phyloP scores from a whole-genome alignment of 345 rosid genomes.

The Gossypium arboreum region DNA sequence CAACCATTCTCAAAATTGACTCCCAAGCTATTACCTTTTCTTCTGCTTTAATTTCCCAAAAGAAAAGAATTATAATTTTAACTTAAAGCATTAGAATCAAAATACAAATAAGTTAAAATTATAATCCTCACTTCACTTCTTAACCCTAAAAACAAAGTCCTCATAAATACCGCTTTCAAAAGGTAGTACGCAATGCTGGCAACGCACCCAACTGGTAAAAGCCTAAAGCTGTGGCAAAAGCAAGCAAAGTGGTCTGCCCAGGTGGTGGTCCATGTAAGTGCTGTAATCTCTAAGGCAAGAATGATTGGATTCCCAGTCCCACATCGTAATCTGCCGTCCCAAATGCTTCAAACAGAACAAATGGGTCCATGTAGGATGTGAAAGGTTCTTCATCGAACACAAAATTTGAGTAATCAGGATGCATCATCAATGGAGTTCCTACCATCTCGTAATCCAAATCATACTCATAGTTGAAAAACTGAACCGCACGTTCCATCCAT shows the following conservation, averaged over 20 bases:
- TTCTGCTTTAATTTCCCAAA: neutral
- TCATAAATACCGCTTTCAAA: neutral
- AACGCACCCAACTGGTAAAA: neutral
- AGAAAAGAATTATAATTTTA: conserved; percentile 13
- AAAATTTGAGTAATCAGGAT: conserved; percentile 14
- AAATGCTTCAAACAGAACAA: conserved; percentile 37
- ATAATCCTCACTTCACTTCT: conserved; percentile 12
- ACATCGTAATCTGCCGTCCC: conserved; percentile 16
- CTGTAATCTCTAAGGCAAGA: conserved; percentile 29
- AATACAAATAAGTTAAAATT: conserved; percentile 12
- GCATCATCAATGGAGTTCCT: conserved; percentile 31
- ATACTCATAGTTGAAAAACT: conserved; percentile 25
- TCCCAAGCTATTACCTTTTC: neutral
- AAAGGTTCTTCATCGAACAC: conserved; percentile 40
- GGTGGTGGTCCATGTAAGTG: neutral
- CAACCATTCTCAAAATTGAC: neutral
- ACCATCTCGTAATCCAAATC: conserved; percentile 9
- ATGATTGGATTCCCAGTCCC: conserved; percentile 16
- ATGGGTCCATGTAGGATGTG: conserved; percentile 44
- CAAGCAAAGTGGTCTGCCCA: neutral
- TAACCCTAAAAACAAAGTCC: neutral
- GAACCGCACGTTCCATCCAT: conserved; percentile 36
- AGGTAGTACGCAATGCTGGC: neutral
- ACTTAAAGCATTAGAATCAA: conserved; percentile 11
- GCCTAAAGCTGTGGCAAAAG: neutral